These are phyloP conservation scores for Leccinellum luteum DNA, from an alignment of 768 basidiomycete genomes.

Conservation along the genomic window DNA sequence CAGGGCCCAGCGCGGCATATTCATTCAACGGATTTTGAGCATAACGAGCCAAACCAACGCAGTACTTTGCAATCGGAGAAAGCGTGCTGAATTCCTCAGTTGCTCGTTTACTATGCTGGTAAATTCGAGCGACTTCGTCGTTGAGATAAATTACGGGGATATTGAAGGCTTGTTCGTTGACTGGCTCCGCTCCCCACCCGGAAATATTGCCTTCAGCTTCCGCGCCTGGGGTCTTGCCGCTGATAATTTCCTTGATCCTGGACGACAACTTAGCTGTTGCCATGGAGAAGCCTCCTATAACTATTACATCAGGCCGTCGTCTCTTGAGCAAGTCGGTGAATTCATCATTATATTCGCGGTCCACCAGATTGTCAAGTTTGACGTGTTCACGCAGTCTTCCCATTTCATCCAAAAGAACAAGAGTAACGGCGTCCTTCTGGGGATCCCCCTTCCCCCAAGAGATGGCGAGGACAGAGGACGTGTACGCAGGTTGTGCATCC, in stretches of 20 bases:
- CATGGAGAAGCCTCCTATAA: slow-evolving; percentile 84
- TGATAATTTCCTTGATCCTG: slow-evolving; percentile 58
- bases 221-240: slow-evolving; percentile 25
- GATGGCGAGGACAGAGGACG: slow-evolving; percentile 78
- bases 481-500: slow-evolving; percentile 66
- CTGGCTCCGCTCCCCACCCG: slow-evolving; percentile 29
- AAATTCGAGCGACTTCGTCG: slow-evolving; percentile 92
- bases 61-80: slow-evolving; percentile 81
- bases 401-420: slow-evolving; percentile 83
- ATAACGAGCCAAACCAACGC: slow-evolving; percentile 90
- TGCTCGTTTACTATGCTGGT: slow-evolving; percentile 87
- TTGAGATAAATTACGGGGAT: slow-evolving; percentile 80
- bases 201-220: slow-evolving; percentile 19
- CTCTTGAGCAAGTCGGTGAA: slow-evolving; percentile 81
- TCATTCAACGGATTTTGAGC: slow-evolving; percentile 93
- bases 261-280: slow-evolving; percentile 70
- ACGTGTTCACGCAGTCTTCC: slow-evolving; percentile 90
- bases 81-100: slow-evolving; percentile 79
- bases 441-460: slow-evolving; percentile 97
- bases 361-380: slow-evolving; percentile 84
- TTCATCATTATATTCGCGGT: slow-evolving; percentile 63
- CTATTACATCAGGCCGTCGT: slow-evolving; percentile 84
- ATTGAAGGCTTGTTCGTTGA: slow-evolving; percentile 45
- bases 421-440: slow-evolving; percentile 81
- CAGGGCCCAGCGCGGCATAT: slow-evolving; percentile 83